Conservation (phyloP, 805 yeast genomes). For the Wickerhamomyces hampshirensis region DNA sequence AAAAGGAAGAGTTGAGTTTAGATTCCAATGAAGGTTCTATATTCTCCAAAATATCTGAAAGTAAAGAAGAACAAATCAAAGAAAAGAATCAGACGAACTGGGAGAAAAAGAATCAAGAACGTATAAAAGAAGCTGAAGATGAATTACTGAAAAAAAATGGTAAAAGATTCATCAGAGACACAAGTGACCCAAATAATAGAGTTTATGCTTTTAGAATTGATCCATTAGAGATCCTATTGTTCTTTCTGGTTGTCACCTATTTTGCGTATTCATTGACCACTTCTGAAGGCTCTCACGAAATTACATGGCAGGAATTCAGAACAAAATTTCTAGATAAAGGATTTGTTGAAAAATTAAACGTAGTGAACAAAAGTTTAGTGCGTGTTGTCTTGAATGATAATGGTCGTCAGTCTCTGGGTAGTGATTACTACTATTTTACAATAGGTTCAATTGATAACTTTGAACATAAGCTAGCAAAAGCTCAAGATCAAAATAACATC, state of each 20-base stretch:
- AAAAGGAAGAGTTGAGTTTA: slow-evolving; percentile 7
- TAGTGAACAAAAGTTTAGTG: slow-evolving; percentile 74
- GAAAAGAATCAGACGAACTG: slow-evolving; percentile 8
- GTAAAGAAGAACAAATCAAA: slow-evolving; percentile 8
- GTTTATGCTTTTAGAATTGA: slow-evolving; percentile 29
- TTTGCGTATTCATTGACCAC: slow-evolving; percentile 26
- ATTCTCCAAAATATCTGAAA: slow-evolving; percentile 7
- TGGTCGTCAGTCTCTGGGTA: slow-evolving; percentile 45
- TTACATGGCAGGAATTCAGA: slow-evolving; percentile 91
- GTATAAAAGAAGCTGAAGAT: slow-evolving; percentile 16
- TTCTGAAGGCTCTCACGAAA: slow-evolving; percentile 40
- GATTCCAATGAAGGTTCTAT: slow-evolving; percentile 6
- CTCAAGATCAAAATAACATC: slow-evolving; percentile 65
- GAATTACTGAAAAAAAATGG: slow-evolving; percentile 7
- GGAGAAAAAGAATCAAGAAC: slow-evolving; percentile 15
- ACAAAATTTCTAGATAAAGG: slow-evolving; percentile 70
- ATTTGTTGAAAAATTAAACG: slow-evolving; percentile 65
- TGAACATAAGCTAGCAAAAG: slow-evolving; percentile 71
- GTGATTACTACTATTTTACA: slow-evolving; percentile 46
- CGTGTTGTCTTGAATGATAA: slow-evolving; percentile 61
- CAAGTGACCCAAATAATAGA: slow-evolving; percentile 28
- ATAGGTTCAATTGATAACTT: slow-evolving; percentile 89
- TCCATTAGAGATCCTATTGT: slow-evolving; percentile 30
- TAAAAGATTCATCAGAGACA: slow-evolving; percentile 22
- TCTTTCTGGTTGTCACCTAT: slow-evolving; percentile 28